Conservation (phyloP, 1,139 yeast genomes). For the Geotrichum phurueaensis region DNA sequence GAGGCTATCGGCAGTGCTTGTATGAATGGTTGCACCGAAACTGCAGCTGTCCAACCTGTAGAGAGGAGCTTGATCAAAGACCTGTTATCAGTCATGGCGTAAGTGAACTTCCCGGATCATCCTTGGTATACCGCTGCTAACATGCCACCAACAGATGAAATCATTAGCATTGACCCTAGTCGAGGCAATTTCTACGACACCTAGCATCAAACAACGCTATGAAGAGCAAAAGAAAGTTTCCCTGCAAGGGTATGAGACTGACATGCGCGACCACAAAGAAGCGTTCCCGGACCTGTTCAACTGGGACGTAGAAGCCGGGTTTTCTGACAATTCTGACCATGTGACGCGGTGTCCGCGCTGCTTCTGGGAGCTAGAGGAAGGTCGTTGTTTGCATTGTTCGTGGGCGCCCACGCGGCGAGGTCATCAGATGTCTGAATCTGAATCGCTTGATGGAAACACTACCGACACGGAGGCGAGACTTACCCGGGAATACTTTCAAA, state of each 20-base stretch:
- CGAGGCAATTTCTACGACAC: conserved; percentile 18
- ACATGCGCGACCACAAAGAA: conserved; percentile 19
- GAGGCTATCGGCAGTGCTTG: conserved; percentile 22
- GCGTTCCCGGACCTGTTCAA: conserved; percentile 25
- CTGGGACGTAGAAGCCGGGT: conserved; percentile 13
- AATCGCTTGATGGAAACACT: conserved; percentile 1
- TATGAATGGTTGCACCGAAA: conserved; percentile 28
- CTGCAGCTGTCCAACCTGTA: conserved; percentile 29
- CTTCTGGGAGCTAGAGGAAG: conserved; percentile 28
- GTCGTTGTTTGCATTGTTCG: conserved; percentile 25
- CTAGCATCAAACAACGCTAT: conserved; percentile 11
- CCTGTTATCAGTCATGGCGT: conserved; percentile 23
- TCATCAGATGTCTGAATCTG: background rate
- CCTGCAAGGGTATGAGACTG: conserved; percentile 22
- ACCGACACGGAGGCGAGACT: conserved; percentile 5
- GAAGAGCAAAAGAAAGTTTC: conserved; percentile 17
- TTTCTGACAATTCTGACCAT: conserved; percentile 27
- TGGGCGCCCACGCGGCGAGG: conserved; percentile 8
- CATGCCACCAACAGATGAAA: conserved; percentile 4
- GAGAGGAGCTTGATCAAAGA: conserved; percentile 20
- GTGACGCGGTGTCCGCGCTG: conserved; percentile 28
- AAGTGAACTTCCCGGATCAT: conserved; percentile 3
- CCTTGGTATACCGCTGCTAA: background rate
- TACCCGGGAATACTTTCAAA: background rate
- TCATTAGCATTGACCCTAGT: conserved; percentile 11